phyloP scores from a whole-genome alignment of 139 green algal species.

The Volvox africanus region DNA sequence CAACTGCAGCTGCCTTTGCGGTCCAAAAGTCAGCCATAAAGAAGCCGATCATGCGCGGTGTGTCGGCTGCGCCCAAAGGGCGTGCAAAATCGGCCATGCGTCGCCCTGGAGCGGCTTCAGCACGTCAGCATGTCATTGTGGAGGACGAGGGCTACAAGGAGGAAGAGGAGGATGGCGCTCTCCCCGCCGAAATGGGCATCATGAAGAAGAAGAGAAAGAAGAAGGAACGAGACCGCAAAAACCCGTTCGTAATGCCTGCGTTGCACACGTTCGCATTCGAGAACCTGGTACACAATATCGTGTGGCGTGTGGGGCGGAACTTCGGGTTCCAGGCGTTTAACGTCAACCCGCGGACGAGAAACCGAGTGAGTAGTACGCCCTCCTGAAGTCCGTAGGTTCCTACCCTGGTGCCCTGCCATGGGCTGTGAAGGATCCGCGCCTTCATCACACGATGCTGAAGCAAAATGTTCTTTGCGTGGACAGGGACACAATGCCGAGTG shows the following conservation, averaged over 20 bases:
- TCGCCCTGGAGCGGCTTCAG: not conserved
- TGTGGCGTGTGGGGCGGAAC: slow-evolving; percentile 4
- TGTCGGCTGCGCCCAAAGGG: not conserved
- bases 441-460: too few relatives aligned
- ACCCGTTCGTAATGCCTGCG: slow-evolving; percentile 36
- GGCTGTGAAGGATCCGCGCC: too few relatives aligned
- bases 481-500: not conserved
- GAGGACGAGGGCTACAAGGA: not conserved
- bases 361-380: not conserved
- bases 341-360: slow-evolving; percentile 65
- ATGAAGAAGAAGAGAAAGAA: slow-evolving; percentile 41
- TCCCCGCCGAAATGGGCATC: slow-evolving; percentile 18
- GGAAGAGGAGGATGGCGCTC: not conserved
- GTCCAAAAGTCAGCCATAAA: slow-evolving; percentile 14
- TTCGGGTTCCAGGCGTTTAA: slow-evolving; percentile 52
- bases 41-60: slow-evolving; percentile 19
- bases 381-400: too few relatives aligned
- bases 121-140: not conserved
- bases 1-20: not conserved
- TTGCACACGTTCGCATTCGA: slow-evolving; percentile 54
- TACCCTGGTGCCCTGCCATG: too few relatives aligned
- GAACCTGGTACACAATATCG: slow-evolving; percentile 49
- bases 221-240: slow-evolving; percentile 32
- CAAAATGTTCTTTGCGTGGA: too few relatives aligned
- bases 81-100: slow-evolving; percentile 31